Percentiles rank a stretch among this genome's conserved stretches.
phyloP scores from a whole-genome alignment of 2,329 filamentous ascomycete species.

The Akanthomyces lecanii region DNA sequence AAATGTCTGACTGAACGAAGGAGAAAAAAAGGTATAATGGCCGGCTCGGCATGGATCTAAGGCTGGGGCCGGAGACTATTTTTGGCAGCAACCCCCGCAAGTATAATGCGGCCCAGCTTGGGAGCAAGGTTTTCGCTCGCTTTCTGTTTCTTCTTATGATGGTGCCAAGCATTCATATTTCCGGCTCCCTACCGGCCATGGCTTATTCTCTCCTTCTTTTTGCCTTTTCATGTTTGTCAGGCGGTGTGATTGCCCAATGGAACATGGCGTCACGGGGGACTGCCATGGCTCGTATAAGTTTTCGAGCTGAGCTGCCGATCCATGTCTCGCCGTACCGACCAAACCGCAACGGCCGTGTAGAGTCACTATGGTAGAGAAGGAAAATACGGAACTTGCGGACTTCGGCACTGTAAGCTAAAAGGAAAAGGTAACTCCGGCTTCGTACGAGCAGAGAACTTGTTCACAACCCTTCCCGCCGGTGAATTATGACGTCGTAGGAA shows the following conservation, averaged over 20 bases:
- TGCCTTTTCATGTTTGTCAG: background rate
- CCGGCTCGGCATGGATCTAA: background rate
- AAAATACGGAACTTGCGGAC: background rate
- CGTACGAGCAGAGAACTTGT: background rate
- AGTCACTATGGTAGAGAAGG: too few species aligned
- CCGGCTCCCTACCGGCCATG: background rate
- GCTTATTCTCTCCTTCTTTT: background rate
- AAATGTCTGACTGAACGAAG: background rate
- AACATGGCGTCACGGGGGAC: background rate
- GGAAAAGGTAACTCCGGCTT: background rate
- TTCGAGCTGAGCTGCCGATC: background rate
- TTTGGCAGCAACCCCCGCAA: slow-evolving; percentile 7
- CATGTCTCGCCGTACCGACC: background rate
- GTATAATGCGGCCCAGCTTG: background rate
- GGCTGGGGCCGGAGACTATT: background rate
- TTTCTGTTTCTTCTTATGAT: background rate
- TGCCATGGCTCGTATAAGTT: slow-evolving; percentile 1
- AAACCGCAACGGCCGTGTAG: background rate
- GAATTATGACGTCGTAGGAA: background rate
- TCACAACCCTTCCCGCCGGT: background rate
- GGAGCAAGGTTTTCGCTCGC: background rate
- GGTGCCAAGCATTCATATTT: background rate
- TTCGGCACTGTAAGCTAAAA: background rate
- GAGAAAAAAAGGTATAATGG: background rate
- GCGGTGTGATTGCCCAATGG: background rate